Conservation (phyloP, 148 eudicot genomes). For the Rhododendron griersonianum region DNA sequence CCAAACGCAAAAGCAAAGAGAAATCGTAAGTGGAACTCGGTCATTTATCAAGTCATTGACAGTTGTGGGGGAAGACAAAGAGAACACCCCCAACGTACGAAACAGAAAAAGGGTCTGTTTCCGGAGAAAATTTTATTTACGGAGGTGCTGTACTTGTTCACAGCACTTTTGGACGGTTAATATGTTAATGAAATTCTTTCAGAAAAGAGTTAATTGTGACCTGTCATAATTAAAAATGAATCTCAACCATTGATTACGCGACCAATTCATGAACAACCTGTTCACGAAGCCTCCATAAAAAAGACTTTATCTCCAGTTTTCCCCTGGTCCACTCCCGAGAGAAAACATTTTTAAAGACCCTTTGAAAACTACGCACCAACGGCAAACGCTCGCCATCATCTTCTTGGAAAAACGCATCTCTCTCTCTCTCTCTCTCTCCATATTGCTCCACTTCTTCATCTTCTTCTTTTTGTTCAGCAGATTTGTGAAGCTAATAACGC, state of each 20-base stretch:
- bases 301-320: neutral
- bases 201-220: no score
- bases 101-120: constrained; percentile 11
- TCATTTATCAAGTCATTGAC: constrained; percentile 7
- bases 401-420: constrained; percentile 27
- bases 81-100: constrained; percentile 25
- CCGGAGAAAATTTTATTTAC: no score
- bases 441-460: neutral
- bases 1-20: neutral
- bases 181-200: no score
- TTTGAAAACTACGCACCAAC: constrained; percentile 28
- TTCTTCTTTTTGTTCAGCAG: neutral
- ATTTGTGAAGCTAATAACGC: neutral
- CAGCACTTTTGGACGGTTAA: no score
- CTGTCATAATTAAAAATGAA: no score
- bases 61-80: constrained; percentile 17
- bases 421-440: neutral
- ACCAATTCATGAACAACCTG: no score
- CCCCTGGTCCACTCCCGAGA: neutral
- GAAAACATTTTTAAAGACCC: neutral
- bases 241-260: no score
- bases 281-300: no score
- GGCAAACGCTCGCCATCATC: constrained; percentile 30
- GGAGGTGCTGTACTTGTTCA: no score
- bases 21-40: neutral